Conservation (phyloP, 495 filamentous ascomycete species). For the Astrocystis sublimbata region DNA sequence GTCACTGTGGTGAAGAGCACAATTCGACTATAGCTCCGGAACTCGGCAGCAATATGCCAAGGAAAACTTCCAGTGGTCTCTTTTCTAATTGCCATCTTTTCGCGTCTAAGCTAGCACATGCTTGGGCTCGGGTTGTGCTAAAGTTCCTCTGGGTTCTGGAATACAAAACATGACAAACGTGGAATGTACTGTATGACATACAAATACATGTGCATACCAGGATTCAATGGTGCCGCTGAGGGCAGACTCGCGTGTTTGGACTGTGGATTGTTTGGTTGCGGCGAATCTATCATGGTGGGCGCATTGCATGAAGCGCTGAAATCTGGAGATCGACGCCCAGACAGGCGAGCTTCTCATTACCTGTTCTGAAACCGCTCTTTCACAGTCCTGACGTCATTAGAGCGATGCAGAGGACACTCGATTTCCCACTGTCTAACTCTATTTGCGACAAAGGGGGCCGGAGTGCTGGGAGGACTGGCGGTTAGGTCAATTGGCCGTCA, state of each 20-base stretch:
- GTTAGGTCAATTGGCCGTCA: conserved; percentile 6
- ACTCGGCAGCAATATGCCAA: background rate
- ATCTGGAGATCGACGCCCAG: conserved; percentile 10
- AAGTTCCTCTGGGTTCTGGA: too few relatives aligned
- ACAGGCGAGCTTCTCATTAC: background rate
- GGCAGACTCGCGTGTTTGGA: background rate
- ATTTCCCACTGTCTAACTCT: conserved; percentile 2
- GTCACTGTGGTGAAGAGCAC: background rate
- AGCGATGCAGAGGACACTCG: background rate
- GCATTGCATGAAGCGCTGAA: conserved; percentile 1
- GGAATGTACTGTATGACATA: background rate
- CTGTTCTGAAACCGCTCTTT: conserved; percentile 15
- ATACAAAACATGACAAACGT: too few relatives aligned
- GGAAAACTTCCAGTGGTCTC: background rate
- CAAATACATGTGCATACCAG: background rate
- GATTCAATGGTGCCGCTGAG: background rate
- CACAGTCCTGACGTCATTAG: conserved; percentile 14
- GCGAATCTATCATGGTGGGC: background rate
- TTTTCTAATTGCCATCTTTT: background rate
- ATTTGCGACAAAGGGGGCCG: conserved; percentile 4
- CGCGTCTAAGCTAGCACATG: background rate
- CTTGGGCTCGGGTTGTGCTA: too few relatives aligned
- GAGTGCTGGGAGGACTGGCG: background rate
- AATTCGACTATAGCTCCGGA: background rate
- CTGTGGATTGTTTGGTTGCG: background rate